These are phyloP conservation scores for Paracorniculantispora psalliotae DNA, from an alignment of 2,329 filamentous ascomycete species.

Conservation along the genomic window DNA sequence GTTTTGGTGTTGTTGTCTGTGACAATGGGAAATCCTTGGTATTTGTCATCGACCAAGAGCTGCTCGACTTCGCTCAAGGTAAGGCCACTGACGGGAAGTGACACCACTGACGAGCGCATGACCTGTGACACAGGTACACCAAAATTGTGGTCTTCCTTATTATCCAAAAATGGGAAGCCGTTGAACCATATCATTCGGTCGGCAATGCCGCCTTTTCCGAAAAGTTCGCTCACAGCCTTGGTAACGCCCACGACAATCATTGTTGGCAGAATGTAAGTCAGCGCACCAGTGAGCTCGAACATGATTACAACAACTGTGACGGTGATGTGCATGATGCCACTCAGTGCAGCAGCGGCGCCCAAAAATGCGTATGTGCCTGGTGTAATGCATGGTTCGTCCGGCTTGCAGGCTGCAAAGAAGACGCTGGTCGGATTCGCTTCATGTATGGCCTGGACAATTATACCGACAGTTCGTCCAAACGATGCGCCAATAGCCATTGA, in stretches of 20 bases:
- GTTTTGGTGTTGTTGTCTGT: conserved; percentile 66
- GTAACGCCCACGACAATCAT: conserved; percentile 99
- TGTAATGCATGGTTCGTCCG: conserved; percentile 92
- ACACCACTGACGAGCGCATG: conserved; percentile 74
- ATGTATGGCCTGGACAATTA: conserved; percentile 84
- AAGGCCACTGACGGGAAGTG: conserved; percentile 69
- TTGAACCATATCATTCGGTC: conserved; percentile 99
- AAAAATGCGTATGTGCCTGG: conserved; percentile 96
- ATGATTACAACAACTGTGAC: conserved; percentile 98
- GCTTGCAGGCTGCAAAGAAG: conserved; percentile 85
- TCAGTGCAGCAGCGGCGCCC: conserved; percentile 83
- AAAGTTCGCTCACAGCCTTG: conserved; percentile 84
- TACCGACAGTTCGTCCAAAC: conserved; percentile 90
- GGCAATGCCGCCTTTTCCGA: conserved; percentile 94
- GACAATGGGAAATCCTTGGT: conserved; percentile 90
- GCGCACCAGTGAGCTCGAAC: conserved; percentile 96
- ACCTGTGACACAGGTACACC: conserved; percentile 87
- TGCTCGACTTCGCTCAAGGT: conserved; percentile 71
- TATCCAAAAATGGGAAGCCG: conserved; percentile 93
- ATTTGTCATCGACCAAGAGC: conserved; percentile 71
- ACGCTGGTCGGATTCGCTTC: conserved; percentile 75
- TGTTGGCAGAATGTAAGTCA: conserved; percentile 94
- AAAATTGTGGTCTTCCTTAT: conserved; percentile 95
- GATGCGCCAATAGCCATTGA: conserved; percentile 96
- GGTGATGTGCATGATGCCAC: conserved; percentile 97